phyloP scores from a whole-genome alignment of 2,329 filamentous ascomycete genomes.

The Fusarium ambrosium region DNA sequence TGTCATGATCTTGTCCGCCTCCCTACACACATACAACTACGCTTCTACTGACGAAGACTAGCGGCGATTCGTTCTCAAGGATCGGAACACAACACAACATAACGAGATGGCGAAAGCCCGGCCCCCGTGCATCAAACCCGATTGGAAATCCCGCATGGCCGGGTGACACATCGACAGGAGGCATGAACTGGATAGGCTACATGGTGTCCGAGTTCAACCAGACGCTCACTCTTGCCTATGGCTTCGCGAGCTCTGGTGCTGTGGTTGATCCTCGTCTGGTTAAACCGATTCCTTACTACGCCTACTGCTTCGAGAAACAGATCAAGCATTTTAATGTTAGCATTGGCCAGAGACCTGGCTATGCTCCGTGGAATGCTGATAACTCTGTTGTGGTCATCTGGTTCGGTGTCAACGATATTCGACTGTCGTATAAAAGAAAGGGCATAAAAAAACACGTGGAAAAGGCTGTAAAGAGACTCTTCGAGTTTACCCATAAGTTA shows the following conservation, averaged over 20 bases:
- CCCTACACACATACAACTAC: too few species aligned
- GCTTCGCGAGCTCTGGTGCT: constrained; percentile 1
- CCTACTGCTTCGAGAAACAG: background rate
- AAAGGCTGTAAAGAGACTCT: background rate
- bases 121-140: constrained; percentile 10
- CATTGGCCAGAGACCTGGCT: background rate
- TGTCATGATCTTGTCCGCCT: constrained; percentile 7
- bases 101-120: background rate
- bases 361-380: constrained; percentile 1
- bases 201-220: constrained; percentile 11
- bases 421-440: background rate
- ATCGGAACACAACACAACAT: background rate
- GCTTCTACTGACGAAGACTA: background rate
- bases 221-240: constrained; percentile 7
- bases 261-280: background rate
- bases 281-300: background rate
- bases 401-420: background rate
- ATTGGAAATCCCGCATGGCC: constrained; percentile 22
- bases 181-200: constrained; percentile 15
- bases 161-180: constrained; percentile 6
- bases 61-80: constrained; percentile 17
- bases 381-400: constrained; percentile 3
- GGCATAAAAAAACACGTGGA: background rate
- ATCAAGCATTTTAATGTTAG: background rate
- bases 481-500: background rate